Base-by-base conservation (phyloP, 345 rosid species). In the Diplotaxis tenuifolia region DNA sequence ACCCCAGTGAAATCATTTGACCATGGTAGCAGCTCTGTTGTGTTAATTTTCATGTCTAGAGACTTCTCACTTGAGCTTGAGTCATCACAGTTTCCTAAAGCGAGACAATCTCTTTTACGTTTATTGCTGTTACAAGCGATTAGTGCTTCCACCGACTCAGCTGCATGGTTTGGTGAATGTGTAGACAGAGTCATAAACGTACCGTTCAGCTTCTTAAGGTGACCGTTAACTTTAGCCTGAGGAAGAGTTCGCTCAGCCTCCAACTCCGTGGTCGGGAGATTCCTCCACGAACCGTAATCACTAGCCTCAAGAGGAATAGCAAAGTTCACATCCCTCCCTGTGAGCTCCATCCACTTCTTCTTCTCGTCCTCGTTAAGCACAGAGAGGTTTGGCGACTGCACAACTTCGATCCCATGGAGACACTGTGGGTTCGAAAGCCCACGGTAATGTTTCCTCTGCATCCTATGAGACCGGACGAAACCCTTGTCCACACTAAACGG, bases 401-500 rank as follows among this genome's bases (percentile, higher is more conserved):
- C 93, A 80, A 86, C 57, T 69, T 88, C 93, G 42, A 88, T 81
- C 1, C 93, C 93, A 78, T 88, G 93, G 79, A 88, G 81, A 40
- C 93, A 88, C 60, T 88, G 93, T 27, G 93, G 93, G 75, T 88
- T 88, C 21, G 93, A 88, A 56, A 88, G 86, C 74, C 93, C 93
- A 70, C 93, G 84, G 42, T 88, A 88, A 60, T 88, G 91, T 80
- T 88, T 88, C 80, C 94, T 78, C 78, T 88, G 94, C 94, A 88
- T 88, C 80, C 89, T 81, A 76, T 88, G 94, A 64, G 91, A 88
- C 50, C 91, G 86, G 27, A 86, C 91, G 78, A 88, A 88, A 50
- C 94, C 94, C 78, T 76, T 88, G 38, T 86, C 93, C 60, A 70
- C 91, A 15, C 89, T 81, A 64, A 85, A 88, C 4, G 93, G 93